These are phyloP conservation scores for Pistacia integerrima DNA, from an alignment of 345 rosid genomes.

Conservation along the genomic window DNA sequence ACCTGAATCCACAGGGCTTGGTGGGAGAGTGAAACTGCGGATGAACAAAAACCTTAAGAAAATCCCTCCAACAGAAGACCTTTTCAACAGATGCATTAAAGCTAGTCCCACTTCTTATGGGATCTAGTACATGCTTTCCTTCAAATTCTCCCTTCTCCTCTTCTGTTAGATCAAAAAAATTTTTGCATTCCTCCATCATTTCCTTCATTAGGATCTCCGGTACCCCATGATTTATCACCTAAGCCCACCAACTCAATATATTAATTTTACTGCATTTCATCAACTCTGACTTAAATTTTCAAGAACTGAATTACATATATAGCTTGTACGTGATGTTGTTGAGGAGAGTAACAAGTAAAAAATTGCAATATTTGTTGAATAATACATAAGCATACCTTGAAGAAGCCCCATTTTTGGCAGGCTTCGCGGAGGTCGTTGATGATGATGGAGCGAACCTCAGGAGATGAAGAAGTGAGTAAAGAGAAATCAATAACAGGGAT, in stretches of 20 bases:
- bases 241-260: too few species aligned
- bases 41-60: conserved; percentile 33
- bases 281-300: too few species aligned
- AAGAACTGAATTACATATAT: too few species aligned
- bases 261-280: too few species aligned
- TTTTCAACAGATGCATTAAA: conserved; percentile 46
- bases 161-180: conserved; percentile 45
- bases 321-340: too few species aligned
- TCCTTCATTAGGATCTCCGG: conserved; percentile 22
- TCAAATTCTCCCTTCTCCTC: conserved; percentile 45
- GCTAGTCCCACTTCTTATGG: conserved; percentile 55
- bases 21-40: too few species aligned
- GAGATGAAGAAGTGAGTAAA: conserved; percentile 31
- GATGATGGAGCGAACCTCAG: conserved; percentile 26
- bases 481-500: conserved; percentile 55
- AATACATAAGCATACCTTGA: conserved; percentile 33
- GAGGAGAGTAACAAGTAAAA: too few species aligned
- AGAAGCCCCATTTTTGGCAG: conserved; percentile 62
- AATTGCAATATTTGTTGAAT: too few species aligned
- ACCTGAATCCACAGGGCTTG: too few species aligned
- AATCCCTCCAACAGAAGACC: conserved; percentile 52
- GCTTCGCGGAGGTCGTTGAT: conserved; percentile 44
- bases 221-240: conserved; percentile 33
- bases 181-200: conserved; percentile 28
- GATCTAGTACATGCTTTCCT: conserved; percentile 51